Evolutionary conservation across 768 basidiomycete species (phyloP), one percentile per base, ranked within the genome.

Genomic region (Collybia sordida): DNA sequence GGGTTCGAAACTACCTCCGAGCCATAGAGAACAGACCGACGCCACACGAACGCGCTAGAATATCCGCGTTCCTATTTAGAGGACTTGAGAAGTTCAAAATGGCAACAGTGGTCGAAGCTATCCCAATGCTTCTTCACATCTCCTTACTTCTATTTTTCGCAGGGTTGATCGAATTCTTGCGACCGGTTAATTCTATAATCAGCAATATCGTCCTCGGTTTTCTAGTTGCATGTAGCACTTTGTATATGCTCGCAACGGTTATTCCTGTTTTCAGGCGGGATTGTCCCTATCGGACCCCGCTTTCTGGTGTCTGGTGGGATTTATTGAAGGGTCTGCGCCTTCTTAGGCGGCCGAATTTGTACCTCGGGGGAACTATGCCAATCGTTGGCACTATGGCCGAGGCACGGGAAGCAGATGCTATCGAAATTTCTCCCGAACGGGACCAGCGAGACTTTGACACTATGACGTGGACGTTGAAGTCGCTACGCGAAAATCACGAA

Each of bases 131-230:
- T 9, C 69, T 81, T 17, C 79, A 81, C 53, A 58, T 74, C 8
- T 75, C 78, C 3, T 62, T 80, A 15, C 69, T 79, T 21, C 65
- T 80, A 6, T 81, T 81, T 61, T 72, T 83, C 58, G 69, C 73
- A 34, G 74, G 76, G 36, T 65, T 82, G 22, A 61, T 78, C 23
- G 64, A 70, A 18, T 77, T 81, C 57, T 61, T 79, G 25, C 62
- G 59, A 48, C 63, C 71, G 9, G 56, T 78, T 12, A 73, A 72
- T 54, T 11, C 54, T 11, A 54, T 45, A 17, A 61, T 75, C 45
- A 63, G 64, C 35, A 64, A 65, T 49, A 54, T 73, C 17, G 61
- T 67, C 14, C 46, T 69, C 14, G 63, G 53, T 8, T 53, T 72
- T 40, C 57, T 72, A 4, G 38, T 66, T 15, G 41, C 60, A 22